Evolutionary conservation across 257 asterid genomes (phyloP), one percentile per base, ranked within the genome.

Genomic region (Solanum bukasovii): DNA sequence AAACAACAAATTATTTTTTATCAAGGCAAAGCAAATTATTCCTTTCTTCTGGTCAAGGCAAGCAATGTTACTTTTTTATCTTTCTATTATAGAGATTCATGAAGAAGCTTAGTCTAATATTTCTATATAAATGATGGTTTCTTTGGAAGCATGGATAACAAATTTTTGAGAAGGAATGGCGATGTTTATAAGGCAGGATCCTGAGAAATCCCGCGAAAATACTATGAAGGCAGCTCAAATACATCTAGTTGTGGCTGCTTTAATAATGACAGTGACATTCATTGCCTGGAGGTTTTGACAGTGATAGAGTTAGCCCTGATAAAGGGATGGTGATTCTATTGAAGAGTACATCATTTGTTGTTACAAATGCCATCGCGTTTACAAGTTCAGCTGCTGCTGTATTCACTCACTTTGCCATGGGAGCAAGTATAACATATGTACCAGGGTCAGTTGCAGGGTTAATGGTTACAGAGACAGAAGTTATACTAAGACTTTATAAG

Each of bases 311-410:
- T 70, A 70, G 84, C 35, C 11, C 74, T 11, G n/a, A 86, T 40
- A 44, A 78, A 88, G 90, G 90, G 44, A 78, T 70, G 77, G 77
- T n/a, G 6, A 70, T 31, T 70, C 77, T 70, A 13, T 13, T 70
- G 44, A 68, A 77, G 10, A 86, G 40, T 49, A 71, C 78, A 67
- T 74, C 89, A 0, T 89, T 89, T 79, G 87, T 89, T 77, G 59
- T 88, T 5, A 20, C 77, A 6, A 74, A 88, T 78, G 68, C 87
- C 29, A 44, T 88, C 40, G 88, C 90, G 56, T 35, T 75, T 75
- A 11, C 83, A 23, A 1, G 10, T 13, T 37, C 83, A 9, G 56
- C 83, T 23, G 46, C 14, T 73, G 27, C 81, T 73, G 27, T 73
- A 16, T 73, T 73, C 27, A 73, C 27, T 23, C 23, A 73, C 46